Base-by-base conservation (phyloP, 2,329 filamentous ascomycete genomes). In the Atkinsonella hypoxylon region DNA sequence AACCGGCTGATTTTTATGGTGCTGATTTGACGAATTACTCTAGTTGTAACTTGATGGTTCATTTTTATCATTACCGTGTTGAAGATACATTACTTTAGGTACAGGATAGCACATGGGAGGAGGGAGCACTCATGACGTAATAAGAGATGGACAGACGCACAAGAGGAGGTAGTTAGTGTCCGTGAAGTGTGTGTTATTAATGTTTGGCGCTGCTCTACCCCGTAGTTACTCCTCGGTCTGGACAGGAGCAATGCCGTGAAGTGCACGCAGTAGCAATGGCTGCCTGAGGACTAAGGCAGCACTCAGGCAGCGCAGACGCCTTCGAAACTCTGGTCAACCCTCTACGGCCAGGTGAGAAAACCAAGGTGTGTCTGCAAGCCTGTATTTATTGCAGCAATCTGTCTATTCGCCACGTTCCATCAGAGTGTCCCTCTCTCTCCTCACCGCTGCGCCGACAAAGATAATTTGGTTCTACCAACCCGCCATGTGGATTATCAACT, bases 401-500 rank as follows among this genome's bases (percentile, higher is more conserved):
- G 40, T 49, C 46, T 41, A 43, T 48, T 48, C 50, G 32, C 43
- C 42, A 47, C 49, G 44, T 50, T 45, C 50, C 48, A 49, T 39
- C 45, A 51, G 38, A 54, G 47, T 44, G 31, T 15, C 20, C 31
- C 22, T 11, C 59, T 58, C 55, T 57, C 56, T 26, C 6, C 26
- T 26, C 50, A 38, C 36, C 45, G 38, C 47, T 47, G 48, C 57
- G 54, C 61, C 40, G n/a, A 38, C 40, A 20, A 43, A n/a, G 13
- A 48, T 51, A 45, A 40, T 58, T 54, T 31, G 15, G 18, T 30
- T 32, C 49, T 13, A 10, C 6, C 31, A 48, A 53, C 57, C 59
- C 71, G 76, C 64, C 57, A 95, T 95, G 89, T 95, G 88, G 88
- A 86, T 95, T 69, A 73, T 95, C 67, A 89, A 91, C 80, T 95